Base-by-base conservation (phyloP, 176 grass and related monocot genomes). In the Eragrostis nindensis region DNA sequence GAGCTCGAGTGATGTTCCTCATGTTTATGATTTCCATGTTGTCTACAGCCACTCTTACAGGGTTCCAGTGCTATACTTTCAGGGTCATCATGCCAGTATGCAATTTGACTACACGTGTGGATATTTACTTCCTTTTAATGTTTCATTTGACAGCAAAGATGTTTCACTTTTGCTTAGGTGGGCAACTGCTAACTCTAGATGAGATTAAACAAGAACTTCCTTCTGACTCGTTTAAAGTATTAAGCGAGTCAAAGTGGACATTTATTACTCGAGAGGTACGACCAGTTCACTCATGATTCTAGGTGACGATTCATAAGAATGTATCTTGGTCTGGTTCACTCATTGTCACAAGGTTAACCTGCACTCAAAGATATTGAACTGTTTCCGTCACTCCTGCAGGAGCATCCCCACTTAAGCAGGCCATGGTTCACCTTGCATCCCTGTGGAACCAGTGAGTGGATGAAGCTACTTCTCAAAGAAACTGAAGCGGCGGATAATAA, bases 191-290 rank as follows among this genome's bases (percentile, higher is more conserved):
- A 83, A 89, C 73, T 78, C 73, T 93, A 41, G 86, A 87, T 74
- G 86, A 91, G 66, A 93, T 93, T 55, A 93, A 93, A 56, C 65
- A 79, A 60, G 71, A 85, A 9, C 78, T 98, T 75, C 88, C 95
- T 89, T 54, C 83, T 39, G 50, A 82, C 49, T 89, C 92, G 21
- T 29, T 86, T 30, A 72, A 93, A 86, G 18, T 82, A 63, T 48
- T 91, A 78, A 82, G 62, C 1, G 82, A 98, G 76, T 95, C 88
- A 17, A 98, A 98, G 82, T 99, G 96, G 92, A 88, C 93, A 0
- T 99, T 93, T 79, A 91, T 99, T 68, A 99, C 89, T 83, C 86
- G 85, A 77, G 96, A 99, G 93, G 96, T 99, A 93, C 43, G 7
- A 25, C 40, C 19, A 7, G 1, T 74, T 66, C 11, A 29, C 60